phyloP scores from a whole-genome alignment of 352 stramenopile species.

The Globisporangium emineosum region DNA sequence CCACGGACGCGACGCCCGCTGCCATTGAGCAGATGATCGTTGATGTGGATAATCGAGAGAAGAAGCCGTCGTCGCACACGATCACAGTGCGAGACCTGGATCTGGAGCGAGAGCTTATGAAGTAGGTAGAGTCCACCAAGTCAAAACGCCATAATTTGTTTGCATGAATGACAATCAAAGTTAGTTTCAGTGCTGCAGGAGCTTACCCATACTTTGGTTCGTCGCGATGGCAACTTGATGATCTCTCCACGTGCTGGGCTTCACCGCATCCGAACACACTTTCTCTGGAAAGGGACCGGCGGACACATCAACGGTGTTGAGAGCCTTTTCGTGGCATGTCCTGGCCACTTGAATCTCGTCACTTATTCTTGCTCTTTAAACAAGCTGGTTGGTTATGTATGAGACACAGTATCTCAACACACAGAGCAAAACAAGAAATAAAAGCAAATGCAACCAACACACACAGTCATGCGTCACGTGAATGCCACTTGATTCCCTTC shows the following conservation, averaged over 20 bases:
- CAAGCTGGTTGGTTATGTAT: not conserved
- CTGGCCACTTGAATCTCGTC: too few relatives aligned
- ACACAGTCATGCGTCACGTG: not conserved
- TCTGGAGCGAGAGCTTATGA: slow-evolving; percentile 79
- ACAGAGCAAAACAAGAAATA: not conserved
- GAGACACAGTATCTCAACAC: too few relatives aligned
- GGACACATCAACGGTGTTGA: too few relatives aligned
- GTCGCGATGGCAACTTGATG: too few relatives aligned
- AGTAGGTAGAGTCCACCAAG: slow-evolving; percentile 15
- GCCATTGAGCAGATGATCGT: slow-evolving; percentile 71
- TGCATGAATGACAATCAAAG: not conserved
- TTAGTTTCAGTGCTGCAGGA: too few relatives aligned
- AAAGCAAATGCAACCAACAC: not conserved
- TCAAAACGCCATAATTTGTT: not conserved
- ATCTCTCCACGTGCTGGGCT: not conserved
- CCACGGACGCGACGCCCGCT: slow-evolving; percentile 44
- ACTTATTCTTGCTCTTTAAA: too few relatives aligned
- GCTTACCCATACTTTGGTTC: too few relatives aligned
- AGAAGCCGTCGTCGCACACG: slow-evolving; percentile 28
- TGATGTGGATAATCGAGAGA: slow-evolving; percentile 25
- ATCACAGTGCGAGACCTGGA: slow-evolving; percentile 79
- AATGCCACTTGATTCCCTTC: slow-evolving; percentile 4
- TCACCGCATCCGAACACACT: too few relatives aligned
- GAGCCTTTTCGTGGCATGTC: too few relatives aligned
- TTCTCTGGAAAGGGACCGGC: too few relatives aligned